Percentiles rank a stretch among this genome's conserved stretches.
Conservation (phyloP, 2,329 filamentous ascomycete species). For the Aspergillus proliferans region DNA sequence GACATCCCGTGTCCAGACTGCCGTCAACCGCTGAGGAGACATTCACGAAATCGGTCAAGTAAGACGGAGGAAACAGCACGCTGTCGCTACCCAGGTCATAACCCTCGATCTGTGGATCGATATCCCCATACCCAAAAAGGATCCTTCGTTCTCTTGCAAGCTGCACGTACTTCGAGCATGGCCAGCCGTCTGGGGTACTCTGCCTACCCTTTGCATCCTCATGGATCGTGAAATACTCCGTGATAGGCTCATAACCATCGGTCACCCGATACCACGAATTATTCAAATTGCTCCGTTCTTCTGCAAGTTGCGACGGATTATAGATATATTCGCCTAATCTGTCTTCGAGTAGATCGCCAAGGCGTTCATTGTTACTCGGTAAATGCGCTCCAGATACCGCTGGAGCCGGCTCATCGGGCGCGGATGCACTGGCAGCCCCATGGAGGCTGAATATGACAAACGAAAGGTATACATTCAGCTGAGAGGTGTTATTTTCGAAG, state of each 20-base stretch:
- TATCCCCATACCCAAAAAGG: constrained; percentile 49
- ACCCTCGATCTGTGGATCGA: constrained; percentile 51
- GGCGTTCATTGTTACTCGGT: constrained; percentile 38
- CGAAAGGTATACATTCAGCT: constrained; percentile 49
- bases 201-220: constrained; percentile 28
- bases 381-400: constrained; percentile 37
- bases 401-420: constrained; percentile 39
- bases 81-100: constrained; percentile 53
- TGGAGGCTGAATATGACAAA: constrained; percentile 56
- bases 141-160: constrained; percentile 49
- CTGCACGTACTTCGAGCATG: constrained; percentile 54
- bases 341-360: constrained; percentile 44
- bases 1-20: constrained; percentile 47
- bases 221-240: constrained; percentile 48
- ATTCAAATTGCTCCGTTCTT: constrained; percentile 53
- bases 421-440: constrained; percentile 42
- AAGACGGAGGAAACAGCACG: constrained; percentile 47
- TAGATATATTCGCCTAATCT: constrained; percentile 50
- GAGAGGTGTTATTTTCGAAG: constrained; percentile 48
- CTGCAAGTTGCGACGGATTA: constrained; percentile 43
- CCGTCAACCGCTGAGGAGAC: constrained; percentile 34
- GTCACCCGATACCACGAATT: constrained; percentile 49
- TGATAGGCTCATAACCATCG: constrained; percentile 40
- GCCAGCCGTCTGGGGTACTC: constrained; percentile 57
- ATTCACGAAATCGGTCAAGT: constrained; percentile 35